Evolutionary conservation across 73 alveolate genomes (phyloP), one percentile per base, ranked within the genome.

Genomic region (Uronychia setigera): DNA sequence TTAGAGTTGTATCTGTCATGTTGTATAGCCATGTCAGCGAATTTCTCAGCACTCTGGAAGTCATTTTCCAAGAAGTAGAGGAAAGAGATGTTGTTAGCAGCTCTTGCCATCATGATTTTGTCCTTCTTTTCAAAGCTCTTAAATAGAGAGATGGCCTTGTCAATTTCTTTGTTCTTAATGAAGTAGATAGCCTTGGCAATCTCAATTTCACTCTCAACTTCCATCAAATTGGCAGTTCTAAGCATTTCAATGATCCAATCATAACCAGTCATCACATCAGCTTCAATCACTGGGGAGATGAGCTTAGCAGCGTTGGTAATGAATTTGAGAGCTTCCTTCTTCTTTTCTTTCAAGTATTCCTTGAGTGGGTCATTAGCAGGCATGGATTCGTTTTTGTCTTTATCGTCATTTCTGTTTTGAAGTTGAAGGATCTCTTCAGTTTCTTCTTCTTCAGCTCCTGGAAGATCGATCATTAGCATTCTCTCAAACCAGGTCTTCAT

Each of bases 1-100:
- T 98, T 96, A 19, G 99, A 99, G 86, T 99, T 96, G 90, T 95
- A 97, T 86, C 99, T 97, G 82, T 98, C 99, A 87, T 92, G 95
- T 85, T 96, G 96, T 26, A 98, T 98, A 34, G 99, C 99, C n/a
- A 98, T 92, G 87, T 99, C 99, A 29, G 99, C 99, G 90, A 98
- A 99, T 87, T 94, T 93, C 88, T 99, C 99, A 14, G 99, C 99
- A 67, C 93, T 88, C 33, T 90, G 91, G 91, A 93, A 98, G 85
- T 99, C 99, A 14, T 98, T 98, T 91, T 98, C 99, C 34, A 98
- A 92, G 94, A 98, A 98, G 88, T 98, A 98, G 81, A 98, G 91
- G 96, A 98, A 98, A 29, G 99, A 94, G 32, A 97, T 96, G 88
- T 98, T 98, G 84, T 99, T 99, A 29, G 99, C 99, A 0, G 99